Evolutionary conservation across 768 basidiomycete genomes (phyloP), one percentile per base, ranked within the genome.

Genomic region (Clathrus columnatus): DNA sequence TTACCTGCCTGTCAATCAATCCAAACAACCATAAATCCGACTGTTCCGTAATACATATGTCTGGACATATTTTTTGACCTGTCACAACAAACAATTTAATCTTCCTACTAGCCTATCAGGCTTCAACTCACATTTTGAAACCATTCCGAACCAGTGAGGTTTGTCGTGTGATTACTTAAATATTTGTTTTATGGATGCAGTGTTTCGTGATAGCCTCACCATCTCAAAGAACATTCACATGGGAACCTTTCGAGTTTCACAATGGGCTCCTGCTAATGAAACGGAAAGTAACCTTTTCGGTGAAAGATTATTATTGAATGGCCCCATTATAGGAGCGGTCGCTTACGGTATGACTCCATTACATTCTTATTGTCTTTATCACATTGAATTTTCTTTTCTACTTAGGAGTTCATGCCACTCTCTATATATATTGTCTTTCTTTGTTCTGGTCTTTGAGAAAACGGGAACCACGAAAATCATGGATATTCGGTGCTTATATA

Each of bases 191-290:
- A n/a, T n/a, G n/a, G n/a, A n/a, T n/a, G n/a, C n/a, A n/a, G n/a
- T n/a, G n/a, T n/a, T n/a, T n/a, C n/a, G n/a, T n/a, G n/a, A n/a
- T n/a, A n/a, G n/a, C n/a, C n/a, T n/a, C n/a, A n/a, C n/a, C n/a
- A n/a, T n/a, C n/a, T n/a, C n/a, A n/a, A n/a, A n/a, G n/a, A n/a
- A n/a, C n/a, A n/a, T n/a, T n/a, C n/a, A n/a, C n/a, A n/a, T n/a
- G n/a, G n/a, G n/a, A n/a, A 46, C 51, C 2, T 53, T 53, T 26
- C 18, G 51, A 20, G 43, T 53, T 21, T 53, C 51, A 21, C 51
- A 53, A 18, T 53, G 28, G 20, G 32, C 51, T 5, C 51, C 51
- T 5, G 51, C 51, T 16, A 53, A 53, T n/a, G 51, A 53, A n/a
- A 53, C 51, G 3, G 18, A 27, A 11, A 26, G 11, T 3, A 18